These are phyloP conservation scores for Blastocystis sp. DNA, from an alignment of 352 stramenopile genomes.

Conservation along the genomic window DNA sequence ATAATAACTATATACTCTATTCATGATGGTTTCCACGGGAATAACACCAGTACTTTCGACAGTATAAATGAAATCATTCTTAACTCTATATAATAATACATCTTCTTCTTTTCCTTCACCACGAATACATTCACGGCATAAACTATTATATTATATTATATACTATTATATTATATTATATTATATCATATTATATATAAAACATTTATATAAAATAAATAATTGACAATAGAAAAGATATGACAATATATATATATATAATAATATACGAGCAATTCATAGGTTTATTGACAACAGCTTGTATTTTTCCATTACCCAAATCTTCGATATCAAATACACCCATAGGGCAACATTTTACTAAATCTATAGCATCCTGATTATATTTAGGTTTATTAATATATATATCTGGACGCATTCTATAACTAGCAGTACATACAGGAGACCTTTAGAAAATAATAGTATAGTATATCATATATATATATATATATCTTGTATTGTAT, in stretches of 20 bases:
- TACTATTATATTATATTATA: too few species aligned
- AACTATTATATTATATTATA: constrained; percentile 12
- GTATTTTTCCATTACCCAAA: background rate
- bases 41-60: constrained; percentile 42
- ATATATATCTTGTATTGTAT: too few species aligned
- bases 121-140: constrained; percentile 44
- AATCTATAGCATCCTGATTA: constrained; percentile 26
- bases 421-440: constrained; percentile 43
- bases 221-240: too few species aligned
- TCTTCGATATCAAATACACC: constrained; percentile 44
- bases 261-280: constrained; percentile 36
- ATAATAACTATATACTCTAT: background rate
- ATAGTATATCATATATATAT: too few species aligned
- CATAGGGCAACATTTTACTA: constrained; percentile 36
- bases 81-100: constrained; percentile 38
- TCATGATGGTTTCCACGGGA: constrained; percentile 23
- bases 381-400: constrained; percentile 1
- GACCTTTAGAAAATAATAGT: too few species aligned
- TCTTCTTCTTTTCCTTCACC: constrained; percentile 36
- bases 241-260: too few species aligned
- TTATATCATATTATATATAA: too few species aligned
- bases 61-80: constrained; percentile 46
- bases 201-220: too few species aligned
- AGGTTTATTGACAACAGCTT: background rate
- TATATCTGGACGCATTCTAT: constrained; percentile 42